A percentile compares a stretch with the other conserved stretches of the same genome.
Evolutionary conservation across 2,329 filamentous ascomycete species (phyloP).

Genomic region (Paecilomyces dactylethromorphus): DNA sequence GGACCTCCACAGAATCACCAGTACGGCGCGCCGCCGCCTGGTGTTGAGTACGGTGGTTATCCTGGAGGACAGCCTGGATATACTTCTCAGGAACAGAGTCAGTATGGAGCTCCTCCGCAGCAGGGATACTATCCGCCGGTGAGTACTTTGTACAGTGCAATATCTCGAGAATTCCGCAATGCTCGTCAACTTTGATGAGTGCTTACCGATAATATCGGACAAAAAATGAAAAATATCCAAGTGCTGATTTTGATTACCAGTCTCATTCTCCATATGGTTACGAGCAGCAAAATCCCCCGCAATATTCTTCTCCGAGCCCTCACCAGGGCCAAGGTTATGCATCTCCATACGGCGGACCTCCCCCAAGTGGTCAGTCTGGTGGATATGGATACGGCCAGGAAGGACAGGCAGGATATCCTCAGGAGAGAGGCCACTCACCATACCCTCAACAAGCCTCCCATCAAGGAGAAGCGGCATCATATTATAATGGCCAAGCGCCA

Average conservation of each 20-base stretch:
- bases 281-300: neutral
- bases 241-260: neutral
- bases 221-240: neutral
- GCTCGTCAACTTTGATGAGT: neutral
- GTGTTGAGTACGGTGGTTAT: constrained; percentile 9
- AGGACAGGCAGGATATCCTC: constrained; percentile 13
- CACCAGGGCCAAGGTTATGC: constrained; percentile 12
- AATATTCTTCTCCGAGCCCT: constrained; percentile 12
- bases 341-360: constrained; percentile 5
- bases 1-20: constrained; percentile 10
- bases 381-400: constrained; percentile 15
- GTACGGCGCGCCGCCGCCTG: constrained; percentile 11
- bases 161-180: neutral
- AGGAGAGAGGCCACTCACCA: constrained; percentile 19
- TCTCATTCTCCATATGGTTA: neutral
- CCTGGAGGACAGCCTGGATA: constrained; percentile 15
- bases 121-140: constrained; percentile 21
- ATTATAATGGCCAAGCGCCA: constrained; percentile 18
- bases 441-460: constrained; percentile 19
- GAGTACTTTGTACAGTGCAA: constrained; percentile 6
- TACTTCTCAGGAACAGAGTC: constrained; percentile 12
- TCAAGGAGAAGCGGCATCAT: constrained; percentile 23
- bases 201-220: neutral
- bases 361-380: constrained; percentile 2
- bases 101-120: constrained; percentile 12